Conservation (phyloP, 2,329 filamentous ascomycete species). For the Chrysoporthe austroafricana region DNA sequence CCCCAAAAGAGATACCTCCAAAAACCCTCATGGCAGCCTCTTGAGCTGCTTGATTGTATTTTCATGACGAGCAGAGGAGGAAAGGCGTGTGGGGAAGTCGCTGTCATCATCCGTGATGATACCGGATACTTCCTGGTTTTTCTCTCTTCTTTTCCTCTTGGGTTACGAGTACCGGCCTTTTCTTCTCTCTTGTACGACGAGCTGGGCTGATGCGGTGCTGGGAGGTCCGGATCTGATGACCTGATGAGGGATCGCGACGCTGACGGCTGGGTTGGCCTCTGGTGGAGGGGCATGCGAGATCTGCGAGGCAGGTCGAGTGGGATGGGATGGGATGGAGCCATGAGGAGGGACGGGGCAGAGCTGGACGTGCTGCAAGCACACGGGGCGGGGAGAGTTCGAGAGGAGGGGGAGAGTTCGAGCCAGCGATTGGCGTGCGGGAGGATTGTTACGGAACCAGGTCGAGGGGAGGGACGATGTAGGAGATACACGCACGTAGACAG, state of each 20-base stretch:
- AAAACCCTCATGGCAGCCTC: background rate
- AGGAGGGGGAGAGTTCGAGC: background rate
- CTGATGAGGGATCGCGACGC: background rate
- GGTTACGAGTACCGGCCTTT: background rate
- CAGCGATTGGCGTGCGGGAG: background rate
- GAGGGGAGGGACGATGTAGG: background rate
- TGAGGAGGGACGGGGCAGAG: background rate
- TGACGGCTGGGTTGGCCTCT: background rate
- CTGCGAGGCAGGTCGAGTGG: background rate
- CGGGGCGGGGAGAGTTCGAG: background rate
- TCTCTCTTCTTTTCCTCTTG: background rate
- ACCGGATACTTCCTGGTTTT: background rate
- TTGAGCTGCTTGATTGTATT: background rate
- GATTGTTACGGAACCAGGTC: background rate
- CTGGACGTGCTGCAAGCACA: background rate
- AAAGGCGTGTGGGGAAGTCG: background rate
- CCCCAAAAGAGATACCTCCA: slow-evolving; percentile 21
- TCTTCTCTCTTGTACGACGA: background rate
- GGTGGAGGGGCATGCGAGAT: background rate
- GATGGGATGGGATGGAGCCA: background rate
- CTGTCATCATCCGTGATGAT: background rate
- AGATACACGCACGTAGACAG: background rate
- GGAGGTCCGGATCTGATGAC: background rate
- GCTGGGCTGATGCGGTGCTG: background rate
- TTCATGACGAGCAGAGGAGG: background rate